Base-by-base conservation (phyloP, 331 rosid species). In the Erythrophleum ivorense region DNA sequence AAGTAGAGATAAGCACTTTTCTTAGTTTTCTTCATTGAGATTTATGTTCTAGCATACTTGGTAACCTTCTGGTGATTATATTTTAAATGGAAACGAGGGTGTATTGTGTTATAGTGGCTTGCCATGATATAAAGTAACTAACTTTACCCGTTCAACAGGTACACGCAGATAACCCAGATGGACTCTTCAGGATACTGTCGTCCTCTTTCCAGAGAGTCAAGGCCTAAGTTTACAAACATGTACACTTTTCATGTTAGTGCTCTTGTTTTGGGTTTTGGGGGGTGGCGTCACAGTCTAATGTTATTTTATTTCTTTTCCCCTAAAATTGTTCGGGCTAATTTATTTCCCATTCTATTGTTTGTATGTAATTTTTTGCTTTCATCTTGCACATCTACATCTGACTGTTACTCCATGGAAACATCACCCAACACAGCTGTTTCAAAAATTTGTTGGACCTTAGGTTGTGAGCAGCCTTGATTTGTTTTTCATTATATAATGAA, bases 151-250 rank as follows among this genome's bases (percentile, higher is more conserved):
- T 41, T 84, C 21, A 64, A 88, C 94, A 95, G 99, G 98, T 95
- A 53, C 99, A 93, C 41, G 84, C 99, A 3, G 99, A 95, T 88
- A 95, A 95, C 72, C 99, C 97, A 7, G 99, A 95, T 67, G 99
- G 97, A 49, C 97, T 95, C 65, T 95, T 95, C 83, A 87, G 91
- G 91, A 93, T 95, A 71, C 82, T 95, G 70, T 81, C 94, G 14
- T 91, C 98, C 80, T 91, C 99, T 76, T 95, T 95, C 81, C 79
- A 59, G 80, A 78, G 90, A 77, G 50, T 80, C 77, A 85, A 82
- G 90, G 78, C 84, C 74, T 82, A 78, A 85, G 82, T 64, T 70
- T 69, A 24, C 81, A 62, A 52, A 46, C 18, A 5, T 21, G n/a
- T 65, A 45, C 41, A 31, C 59, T 49, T 76, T 29, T 73, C 34